Evolutionary conservation across 2,329 filamentous ascomycete species (phyloP), one percentile per base, ranked within the genome.

Genomic region (Aureobasidium vineae): DNA sequence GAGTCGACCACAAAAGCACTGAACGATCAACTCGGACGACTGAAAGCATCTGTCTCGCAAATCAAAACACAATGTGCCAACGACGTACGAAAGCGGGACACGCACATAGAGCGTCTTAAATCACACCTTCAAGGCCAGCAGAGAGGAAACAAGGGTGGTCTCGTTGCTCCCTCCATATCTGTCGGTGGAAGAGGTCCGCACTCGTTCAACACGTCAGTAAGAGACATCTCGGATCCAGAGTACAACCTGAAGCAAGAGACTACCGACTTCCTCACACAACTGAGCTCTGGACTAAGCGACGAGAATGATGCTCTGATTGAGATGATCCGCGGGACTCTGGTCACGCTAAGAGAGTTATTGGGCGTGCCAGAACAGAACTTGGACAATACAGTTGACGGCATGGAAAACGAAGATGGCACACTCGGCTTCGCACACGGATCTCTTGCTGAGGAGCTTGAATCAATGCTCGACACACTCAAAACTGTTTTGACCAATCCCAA

Each of bases 401-500:
- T 70, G 1, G 47, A 66, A 3, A 68, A 68, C 31, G 67, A 69
- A 15, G 69, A 70, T 56, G 57, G 73, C 72, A 45, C 77, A 80
- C 72, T 73, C 75, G 66, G 76, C 82, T 56, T 78, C 81, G 3
- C 77, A 83, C 87, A 91, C 71, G 90, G 93, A 52, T 84, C 81
- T 6, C 78, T 98, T 68, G 86, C 89, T 0, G 75, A 79, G 10
- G 90, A 96, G 70, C 86, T 97, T 78, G 88, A 93, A 63, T 81
- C 81, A 7, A 88, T 96, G 11, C 83, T 98, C 68, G 87, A 90
- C 40, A 92, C 96, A 74, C 84, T 99, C 70, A 86, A 90, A 70
- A 89, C 85, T 2, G 86, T 99, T 43, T 82, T 99, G 52, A 97
- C 92, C 10, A 98, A 98, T 73, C 95, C 95, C 1, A 96, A 93